Conservation (phyloP, 148 eudicot species). For the Rhododendron henanense region DNA sequence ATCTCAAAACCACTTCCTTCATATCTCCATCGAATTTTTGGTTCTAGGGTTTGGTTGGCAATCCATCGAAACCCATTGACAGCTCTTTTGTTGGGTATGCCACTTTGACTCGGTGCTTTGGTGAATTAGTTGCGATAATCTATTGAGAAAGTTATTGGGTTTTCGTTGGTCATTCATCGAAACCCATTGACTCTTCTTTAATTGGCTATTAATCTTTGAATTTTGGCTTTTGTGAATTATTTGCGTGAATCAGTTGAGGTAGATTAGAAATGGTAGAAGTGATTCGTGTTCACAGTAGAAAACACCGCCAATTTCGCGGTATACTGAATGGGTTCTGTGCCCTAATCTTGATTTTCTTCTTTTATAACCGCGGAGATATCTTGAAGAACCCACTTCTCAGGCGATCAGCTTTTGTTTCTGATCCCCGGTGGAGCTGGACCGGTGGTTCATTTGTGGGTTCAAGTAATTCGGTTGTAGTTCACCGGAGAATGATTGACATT, state of each 20-base stretch:
- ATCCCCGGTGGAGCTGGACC: slow-evolving; percentile 18
- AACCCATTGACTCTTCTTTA: not conserved
- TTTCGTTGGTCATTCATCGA: not conserved
- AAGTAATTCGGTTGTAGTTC: slow-evolving; percentile 21
- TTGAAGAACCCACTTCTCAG: slow-evolving; percentile 36
- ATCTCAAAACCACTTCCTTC: not conserved
- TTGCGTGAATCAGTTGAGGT: not conserved
- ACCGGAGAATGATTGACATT: slow-evolving; percentile 44
- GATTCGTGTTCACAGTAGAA: slow-evolving; percentile 20
- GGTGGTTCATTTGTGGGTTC: slow-evolving; percentile 24
- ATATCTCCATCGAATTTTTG: not conserved
- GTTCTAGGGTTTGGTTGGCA: not conserved
- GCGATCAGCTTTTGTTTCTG: slow-evolving; percentile 21
- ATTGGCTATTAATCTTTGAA: not conserved
- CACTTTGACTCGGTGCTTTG: not conserved
- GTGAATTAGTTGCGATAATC: not conserved
- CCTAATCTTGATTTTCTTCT: slow-evolving; percentile 45
- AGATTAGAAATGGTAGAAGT: slow-evolving; percentile 24
- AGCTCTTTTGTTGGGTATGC: not conserved
- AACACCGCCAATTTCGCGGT: slow-evolving; percentile 39
- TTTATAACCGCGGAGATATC: slow-evolving; percentile 52
- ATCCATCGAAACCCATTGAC: not conserved
- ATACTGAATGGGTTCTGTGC: slow-evolving; percentile 55
- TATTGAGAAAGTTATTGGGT: not conserved
- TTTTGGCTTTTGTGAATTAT: not conserved